Evolutionary conservation across 1,284 basidiomycete genomes (phyloP).

Genomic region (Rhodotorula sp.): DNA sequence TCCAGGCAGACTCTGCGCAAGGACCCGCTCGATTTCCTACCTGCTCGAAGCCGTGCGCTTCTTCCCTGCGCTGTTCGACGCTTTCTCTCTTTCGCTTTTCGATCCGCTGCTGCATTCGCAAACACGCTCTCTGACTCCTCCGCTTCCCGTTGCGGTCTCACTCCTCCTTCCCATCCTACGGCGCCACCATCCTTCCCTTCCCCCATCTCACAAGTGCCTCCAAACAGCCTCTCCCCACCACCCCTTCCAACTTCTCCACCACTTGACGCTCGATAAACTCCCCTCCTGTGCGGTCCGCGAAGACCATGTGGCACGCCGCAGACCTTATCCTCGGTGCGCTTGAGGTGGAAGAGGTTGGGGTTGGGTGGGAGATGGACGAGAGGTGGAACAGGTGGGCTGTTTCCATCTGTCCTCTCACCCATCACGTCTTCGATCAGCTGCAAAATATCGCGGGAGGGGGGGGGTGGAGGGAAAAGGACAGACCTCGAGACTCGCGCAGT

Average conservation of each 20-base stretch:
- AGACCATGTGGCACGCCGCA: conserved; percentile 77
- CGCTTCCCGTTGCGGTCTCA: background rate
- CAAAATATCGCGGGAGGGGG: no score
- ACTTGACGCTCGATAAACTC: conserved; percentile 72
- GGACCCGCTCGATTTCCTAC: no score
- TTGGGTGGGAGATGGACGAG: conserved; percentile 12
- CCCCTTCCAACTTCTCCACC: conserved; percentile 63
- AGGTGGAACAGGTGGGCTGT: conserved; percentile 61
- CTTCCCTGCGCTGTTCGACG: no score
- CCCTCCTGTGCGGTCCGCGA: conserved; percentile 64
- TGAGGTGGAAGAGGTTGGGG: conserved; percentile 2
- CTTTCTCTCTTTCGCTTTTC: no score
- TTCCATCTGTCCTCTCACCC: conserved; percentile 62
- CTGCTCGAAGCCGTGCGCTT: background rate
- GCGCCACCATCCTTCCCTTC: background rate
- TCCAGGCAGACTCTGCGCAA: no score
- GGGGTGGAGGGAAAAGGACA: conserved; percentile 9
- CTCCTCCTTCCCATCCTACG: no score
- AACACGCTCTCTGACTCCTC: background rate
- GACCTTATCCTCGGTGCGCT: conserved; percentile 58
- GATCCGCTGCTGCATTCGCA: no score
- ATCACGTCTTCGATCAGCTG: background rate
- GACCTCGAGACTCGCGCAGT: conserved; percentile 68
- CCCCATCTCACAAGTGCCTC: conserved; percentile 51
- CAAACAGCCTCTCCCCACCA: conserved; percentile 60